phyloP scores from a whole-genome alignment of 768 basidiomycete genomes.

The Udeniomyces megalosporus region DNA sequence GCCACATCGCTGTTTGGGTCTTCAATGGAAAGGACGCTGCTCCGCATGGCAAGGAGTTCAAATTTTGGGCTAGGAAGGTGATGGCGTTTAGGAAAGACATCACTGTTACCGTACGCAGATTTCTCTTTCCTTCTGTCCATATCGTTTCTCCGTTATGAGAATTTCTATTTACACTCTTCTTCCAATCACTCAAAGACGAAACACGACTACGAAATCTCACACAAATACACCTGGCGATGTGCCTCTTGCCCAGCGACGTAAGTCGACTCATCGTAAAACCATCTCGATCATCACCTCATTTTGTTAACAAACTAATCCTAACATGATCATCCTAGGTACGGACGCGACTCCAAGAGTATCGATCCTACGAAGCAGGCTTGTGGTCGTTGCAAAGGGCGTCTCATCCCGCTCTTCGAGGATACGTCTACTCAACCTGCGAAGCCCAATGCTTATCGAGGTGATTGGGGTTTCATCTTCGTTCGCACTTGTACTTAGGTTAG shows the following conservation, averaged over 20 bases:
- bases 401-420: background rate
- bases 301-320: no score
- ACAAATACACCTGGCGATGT: constrained; percentile 15
- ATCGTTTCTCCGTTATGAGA: background rate
- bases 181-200: background rate
- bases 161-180: background rate
- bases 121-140: background rate
- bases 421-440: constrained; percentile 6
- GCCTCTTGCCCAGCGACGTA: background rate
- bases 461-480: background rate
- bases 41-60: constrained; percentile 16
- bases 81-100: constrained; percentile 2
- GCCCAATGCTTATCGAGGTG: constrained; percentile 12
- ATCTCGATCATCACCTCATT: no score
- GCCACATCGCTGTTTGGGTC: constrained; percentile 14
- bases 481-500: no score
- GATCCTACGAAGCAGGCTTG: constrained; percentile 1
- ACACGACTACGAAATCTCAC: constrained; percentile 12
- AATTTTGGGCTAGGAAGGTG: background rate
- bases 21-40: constrained; percentile 5
- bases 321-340: constrained; percentile 2
- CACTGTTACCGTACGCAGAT: constrained; percentile 4
- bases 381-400: constrained; percentile 1
- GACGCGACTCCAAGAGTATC: constrained; percentile 10
- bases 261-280: no score